Conservation (phyloP, 2,329 filamentous ascomycete genomes). For the Aspergillus melleus region DNA sequence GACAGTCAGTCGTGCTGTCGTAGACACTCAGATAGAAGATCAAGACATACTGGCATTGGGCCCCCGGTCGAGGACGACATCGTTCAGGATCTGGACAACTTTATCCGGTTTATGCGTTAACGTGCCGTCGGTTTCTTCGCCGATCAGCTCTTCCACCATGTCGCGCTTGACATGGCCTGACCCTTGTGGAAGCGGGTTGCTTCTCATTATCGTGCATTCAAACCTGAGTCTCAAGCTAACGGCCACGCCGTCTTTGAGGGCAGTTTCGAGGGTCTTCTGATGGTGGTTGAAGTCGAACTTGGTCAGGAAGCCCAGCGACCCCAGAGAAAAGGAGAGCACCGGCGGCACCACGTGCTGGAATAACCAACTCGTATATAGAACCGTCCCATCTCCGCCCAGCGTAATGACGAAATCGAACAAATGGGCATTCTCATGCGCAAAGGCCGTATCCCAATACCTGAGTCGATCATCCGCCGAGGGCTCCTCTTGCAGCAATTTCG, state of each 20-base stretch:
- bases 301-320: slow-evolving; percentile 90
- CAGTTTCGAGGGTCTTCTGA: slow-evolving; percentile 64
- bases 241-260: slow-evolving; percentile 80
- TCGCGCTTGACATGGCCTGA: slow-evolving; percentile 54
- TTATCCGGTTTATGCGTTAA: slow-evolving; percentile 82
- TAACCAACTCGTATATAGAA: slow-evolving; percentile 93
- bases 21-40: background rate
- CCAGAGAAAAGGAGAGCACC: slow-evolving; percentile 85
- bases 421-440: slow-evolving; percentile 76
- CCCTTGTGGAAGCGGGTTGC: slow-evolving; percentile 35
- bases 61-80: slow-evolving; percentile 92
- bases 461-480: slow-evolving; percentile 59
- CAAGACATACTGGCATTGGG: slow-evolving; percentile 77
- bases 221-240: slow-evolving; percentile 86
- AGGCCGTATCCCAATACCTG: slow-evolving; percentile 77
- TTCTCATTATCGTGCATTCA: slow-evolving; percentile 89
- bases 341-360: slow-evolving; percentile 95
- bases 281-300: slow-evolving; percentile 90
- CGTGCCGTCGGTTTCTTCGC: slow-evolving; percentile 78
- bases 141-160: slow-evolving; percentile 85
- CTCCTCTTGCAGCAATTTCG: slow-evolving; percentile 66
- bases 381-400: slow-evolving; percentile 92
- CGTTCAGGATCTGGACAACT: slow-evolving; percentile 89
- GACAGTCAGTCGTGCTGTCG: slow-evolving; percentile 3
- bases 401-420: slow-evolving; percentile 93